Conservation (phyloP, 1,284 basidiomycete genomes). For the Leccinum insolens region DNA sequence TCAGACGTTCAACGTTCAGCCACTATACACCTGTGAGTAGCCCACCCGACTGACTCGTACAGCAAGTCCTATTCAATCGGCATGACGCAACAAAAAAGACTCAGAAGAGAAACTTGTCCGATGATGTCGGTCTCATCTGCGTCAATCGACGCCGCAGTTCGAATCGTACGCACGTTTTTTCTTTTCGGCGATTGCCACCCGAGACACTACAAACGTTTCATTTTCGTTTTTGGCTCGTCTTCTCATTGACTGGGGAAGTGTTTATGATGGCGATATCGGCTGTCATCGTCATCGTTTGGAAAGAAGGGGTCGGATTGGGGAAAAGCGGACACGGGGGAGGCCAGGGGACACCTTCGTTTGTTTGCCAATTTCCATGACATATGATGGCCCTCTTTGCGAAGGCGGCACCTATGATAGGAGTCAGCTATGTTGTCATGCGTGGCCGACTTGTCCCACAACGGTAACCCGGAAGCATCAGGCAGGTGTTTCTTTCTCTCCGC, state of each 20-base stretch:
- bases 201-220: neutral
- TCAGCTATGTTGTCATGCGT: neutral
- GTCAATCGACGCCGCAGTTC: neutral
- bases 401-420: neutral
- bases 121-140: conserved; percentile 9
- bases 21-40: neutral
- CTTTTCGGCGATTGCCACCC: neutral
- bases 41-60: neutral
- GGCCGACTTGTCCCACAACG: neutral
- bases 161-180: neutral
- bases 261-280: neutral
- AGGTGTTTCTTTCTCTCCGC: neutral
- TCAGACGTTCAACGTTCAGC: conserved; percentile 9
- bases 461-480: conserved; percentile 1
- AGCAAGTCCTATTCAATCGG: neutral
- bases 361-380: neutral
- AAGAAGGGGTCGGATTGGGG: neutral
- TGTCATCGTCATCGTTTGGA: neutral
- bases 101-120: conserved; percentile 10
- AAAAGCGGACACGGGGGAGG: neutral
- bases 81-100: neutral
- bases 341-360: neutral
- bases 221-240: conserved; percentile 1
- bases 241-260: neutral
- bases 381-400: neutral